These are phyloP conservation scores for Fusarium beomiforme DNA, from an alignment of 2,329 filamentous ascomycete genomes.

Conservation along the genomic window DNA sequence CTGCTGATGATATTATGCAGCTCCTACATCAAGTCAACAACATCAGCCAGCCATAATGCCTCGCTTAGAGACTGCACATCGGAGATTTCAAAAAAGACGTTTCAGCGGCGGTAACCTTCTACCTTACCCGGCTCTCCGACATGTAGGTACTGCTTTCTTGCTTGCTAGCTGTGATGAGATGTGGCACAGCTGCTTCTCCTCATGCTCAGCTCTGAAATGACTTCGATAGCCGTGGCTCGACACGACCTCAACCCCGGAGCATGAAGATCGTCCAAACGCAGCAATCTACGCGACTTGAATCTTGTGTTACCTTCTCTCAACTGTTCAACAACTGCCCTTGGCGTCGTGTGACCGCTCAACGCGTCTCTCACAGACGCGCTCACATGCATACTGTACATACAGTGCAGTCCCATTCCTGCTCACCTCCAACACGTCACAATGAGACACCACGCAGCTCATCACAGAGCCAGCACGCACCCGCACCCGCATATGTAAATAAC, in stretches of 20 bases:
- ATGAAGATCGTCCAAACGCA: constrained; percentile 13
- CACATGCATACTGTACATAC: background rate
- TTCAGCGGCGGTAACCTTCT: constrained; percentile 26
- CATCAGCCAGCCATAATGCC: constrained; percentile 21
- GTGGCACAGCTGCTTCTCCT: constrained; percentile 15
- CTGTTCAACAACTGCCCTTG: constrained; percentile 2
- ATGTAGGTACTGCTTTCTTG: constrained; percentile 12
- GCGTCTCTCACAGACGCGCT: constrained; percentile 5
- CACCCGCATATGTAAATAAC: constrained; percentile 12
- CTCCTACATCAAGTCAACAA: constrained; percentile 26
- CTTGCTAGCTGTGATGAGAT: background rate
- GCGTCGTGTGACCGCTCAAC: constrained; percentile 20
- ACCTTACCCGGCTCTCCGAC: constrained; percentile 15
- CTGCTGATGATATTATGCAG: constrained; percentile 19
- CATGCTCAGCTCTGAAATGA: constrained; percentile 19
- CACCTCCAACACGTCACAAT: constrained; percentile 41
- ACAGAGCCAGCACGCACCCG: constrained; percentile 18
- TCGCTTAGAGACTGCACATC: constrained; percentile 42
- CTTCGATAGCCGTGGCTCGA: constrained; percentile 14
- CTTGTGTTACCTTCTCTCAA: constrained; percentile 21
- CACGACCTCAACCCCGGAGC: constrained; percentile 21
- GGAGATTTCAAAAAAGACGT: constrained; percentile 41
- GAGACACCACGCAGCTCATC: constrained; percentile 33
- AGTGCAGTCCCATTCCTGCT: constrained; percentile 13
- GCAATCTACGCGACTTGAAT: constrained; percentile 18